Percentiles rank a stretch among this genome's conserved stretches.
Conservation (phyloP, 768 basidiomycete species). For the Termitomyces sp. region DNA sequence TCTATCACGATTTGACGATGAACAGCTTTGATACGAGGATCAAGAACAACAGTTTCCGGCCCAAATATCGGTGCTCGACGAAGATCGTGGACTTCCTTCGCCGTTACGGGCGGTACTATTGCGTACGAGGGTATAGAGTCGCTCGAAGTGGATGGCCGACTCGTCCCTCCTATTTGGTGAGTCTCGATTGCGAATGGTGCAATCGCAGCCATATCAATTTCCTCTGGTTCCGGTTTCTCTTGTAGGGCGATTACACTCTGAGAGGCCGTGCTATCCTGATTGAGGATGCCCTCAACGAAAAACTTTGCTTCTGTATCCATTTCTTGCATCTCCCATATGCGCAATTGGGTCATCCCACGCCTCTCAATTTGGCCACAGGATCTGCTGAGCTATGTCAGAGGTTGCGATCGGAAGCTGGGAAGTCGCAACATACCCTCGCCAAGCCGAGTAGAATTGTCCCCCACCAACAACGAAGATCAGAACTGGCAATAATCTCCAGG, state of each 20-base stretch:
- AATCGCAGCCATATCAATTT: slow-evolving; percentile 10
- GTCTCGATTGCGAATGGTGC: slow-evolving; percentile 15
- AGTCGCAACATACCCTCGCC: slow-evolving; percentile 23
- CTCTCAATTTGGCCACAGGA: slow-evolving; percentile 33
- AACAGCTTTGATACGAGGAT: slow-evolving; percentile 31
- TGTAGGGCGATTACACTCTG: not conserved
- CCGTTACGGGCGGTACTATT: not conserved
- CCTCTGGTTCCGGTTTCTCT: not conserved
- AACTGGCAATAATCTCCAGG: slow-evolving; percentile 29
- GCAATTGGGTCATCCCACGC: slow-evolving; percentile 31
- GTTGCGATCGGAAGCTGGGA: not conserved
- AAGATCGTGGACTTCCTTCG: slow-evolving; percentile 8
- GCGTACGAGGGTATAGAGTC: slow-evolving; percentile 7
- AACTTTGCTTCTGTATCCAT: slow-evolving; percentile 22
- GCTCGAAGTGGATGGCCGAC: slow-evolving; percentile 1
- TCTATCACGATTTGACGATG: slow-evolving; percentile 28
- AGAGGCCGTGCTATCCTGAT: not conserved
- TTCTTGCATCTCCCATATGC: slow-evolving; percentile 35
- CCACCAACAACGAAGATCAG: slow-evolving; percentile 25
- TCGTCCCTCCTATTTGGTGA: not conserved
- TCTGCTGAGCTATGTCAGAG: slow-evolving; percentile 8
- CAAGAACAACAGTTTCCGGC: slow-evolving; percentile 34
- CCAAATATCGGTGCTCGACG: slow-evolving; percentile 34
- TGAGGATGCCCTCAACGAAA: slow-evolving; percentile 17
- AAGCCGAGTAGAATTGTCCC: slow-evolving; percentile 29